Base-by-base conservation (phyloP, 768 basidiomycete species). In the Mycena latifolia region DNA sequence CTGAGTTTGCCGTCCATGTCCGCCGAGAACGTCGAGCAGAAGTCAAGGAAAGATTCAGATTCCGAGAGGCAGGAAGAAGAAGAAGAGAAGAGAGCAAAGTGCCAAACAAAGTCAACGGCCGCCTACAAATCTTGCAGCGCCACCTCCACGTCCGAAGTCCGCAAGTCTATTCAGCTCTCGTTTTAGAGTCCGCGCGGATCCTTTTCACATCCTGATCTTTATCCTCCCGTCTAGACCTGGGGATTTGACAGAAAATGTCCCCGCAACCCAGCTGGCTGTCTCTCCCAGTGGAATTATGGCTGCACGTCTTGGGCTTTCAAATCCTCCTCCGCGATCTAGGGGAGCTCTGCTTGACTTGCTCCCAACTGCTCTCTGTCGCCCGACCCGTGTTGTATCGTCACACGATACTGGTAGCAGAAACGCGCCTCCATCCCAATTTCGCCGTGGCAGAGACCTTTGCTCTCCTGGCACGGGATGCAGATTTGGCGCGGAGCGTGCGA, bases 241-340 rank as follows among this genome's bases (percentile, higher is more conserved):
- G n/a, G n/a, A n/a, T n/a, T n/a, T n/a, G n/a, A n/a, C n/a, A n/a
- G n/a, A 39, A 39, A 12, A 39, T 46, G 47, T 22, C 43, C 6
- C n/a, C 4, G 22, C 45, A 46, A 20, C 43, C 43, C 43, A n/a
- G 61, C 47, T 61, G 59, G 59, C 55, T 61, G 9, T 55, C 52
- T 25, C 59, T 66, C n/a, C 65, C 65, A 14, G 54, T 66, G 24
- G 65, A 66, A 52, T 51, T 66, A 7, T 61, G 65, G 65, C 55
- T 66, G 3, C 39, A 50, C 18, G 45, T 61, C 39, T 17, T 66
- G 28, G 20, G n/a, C 37, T 46, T 61, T 20, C 31, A 18, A 39
- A 27, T 48, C 29, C 41, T 6, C 20, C 50, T 52, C 28, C 48
- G 50, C 14, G 47, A 60, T 37, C 54, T 66, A 17, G 47, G 58